These are phyloP conservation scores for Alternaria longipes DNA, from an alignment of 2,329 filamentous ascomycete species.

Conservation along the genomic window DNA sequence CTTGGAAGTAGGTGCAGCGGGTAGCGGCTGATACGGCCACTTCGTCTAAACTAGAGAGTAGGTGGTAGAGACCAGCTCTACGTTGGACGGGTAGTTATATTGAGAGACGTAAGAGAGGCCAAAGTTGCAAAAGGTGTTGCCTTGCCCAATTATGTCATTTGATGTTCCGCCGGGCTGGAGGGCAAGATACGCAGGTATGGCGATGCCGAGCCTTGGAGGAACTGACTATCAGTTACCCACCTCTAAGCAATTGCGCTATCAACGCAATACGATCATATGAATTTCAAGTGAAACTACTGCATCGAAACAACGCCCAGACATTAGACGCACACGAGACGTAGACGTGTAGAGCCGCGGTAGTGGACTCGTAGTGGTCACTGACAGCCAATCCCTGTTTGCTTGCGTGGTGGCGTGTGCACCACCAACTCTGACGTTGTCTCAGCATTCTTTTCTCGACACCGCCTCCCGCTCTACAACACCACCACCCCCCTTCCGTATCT, in stretches of 20 bases:
- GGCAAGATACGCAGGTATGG: slow-evolving; percentile 12
- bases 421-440: slow-evolving; percentile 24
- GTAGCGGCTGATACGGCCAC: slow-evolving; percentile 8
- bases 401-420: slow-evolving; percentile 23
- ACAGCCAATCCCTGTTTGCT: slow-evolving; percentile 22
- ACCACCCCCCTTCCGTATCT: slow-evolving; percentile 10
- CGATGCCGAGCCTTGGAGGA: slow-evolving; percentile 16
- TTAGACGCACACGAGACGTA: not conserved
- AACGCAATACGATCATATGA: not conserved
- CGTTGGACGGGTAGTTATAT: not conserved
- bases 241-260: not conserved
- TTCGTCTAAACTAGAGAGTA: not conserved
- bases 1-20: slow-evolving; percentile 15
- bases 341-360: slow-evolving; percentile 10
- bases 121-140: not conserved
- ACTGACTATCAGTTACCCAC: slow-evolving; percentile 1
- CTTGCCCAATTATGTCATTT: slow-evolving; percentile 5
- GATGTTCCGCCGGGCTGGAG: slow-evolving; percentile 15
- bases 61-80: slow-evolving; percentile 1
- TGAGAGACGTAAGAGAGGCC: not conserved
- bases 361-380: slow-evolving; percentile 6
- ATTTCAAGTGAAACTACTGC: not conserved
- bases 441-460: slow-evolving; percentile 26
- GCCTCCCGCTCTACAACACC: slow-evolving; percentile 16
- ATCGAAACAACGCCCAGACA: not conserved